A percentile compares a stretch with the other conserved stretches of the same genome.
These are phyloP conservation scores for Chytriomyces sp. DNA, from an alignment of 192 early-diverging fungal species.

Conservation along the genomic window DNA sequence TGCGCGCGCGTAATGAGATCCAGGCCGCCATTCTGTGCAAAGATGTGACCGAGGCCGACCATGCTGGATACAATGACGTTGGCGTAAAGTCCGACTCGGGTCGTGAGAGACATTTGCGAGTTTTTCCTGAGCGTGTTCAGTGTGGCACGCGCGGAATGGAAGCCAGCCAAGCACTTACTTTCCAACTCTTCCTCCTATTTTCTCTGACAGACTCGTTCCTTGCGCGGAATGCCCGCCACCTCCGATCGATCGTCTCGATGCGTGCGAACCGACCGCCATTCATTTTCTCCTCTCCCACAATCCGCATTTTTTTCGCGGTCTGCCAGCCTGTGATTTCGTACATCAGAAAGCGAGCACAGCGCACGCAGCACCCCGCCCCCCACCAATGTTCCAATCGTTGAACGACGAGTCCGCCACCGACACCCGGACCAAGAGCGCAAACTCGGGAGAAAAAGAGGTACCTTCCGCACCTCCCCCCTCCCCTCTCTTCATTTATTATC, in stretches of 20 bases:
- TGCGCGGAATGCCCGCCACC: too few species aligned
- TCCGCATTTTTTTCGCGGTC: too few species aligned
- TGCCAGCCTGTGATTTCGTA: too few species aligned
- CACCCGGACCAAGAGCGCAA: background rate
- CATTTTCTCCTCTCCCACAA: background rate
- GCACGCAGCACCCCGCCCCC: too few species aligned
- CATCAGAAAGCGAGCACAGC: too few species aligned
- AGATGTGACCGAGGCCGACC: background rate
- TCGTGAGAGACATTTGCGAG: background rate
- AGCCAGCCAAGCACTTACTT: too few species aligned
- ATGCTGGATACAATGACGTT: background rate
- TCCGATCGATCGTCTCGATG: too few species aligned
- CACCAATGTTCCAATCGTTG: background rate
- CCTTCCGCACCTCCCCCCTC: background rate
- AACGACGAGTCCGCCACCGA: background rate
- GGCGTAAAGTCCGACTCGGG: background rate
- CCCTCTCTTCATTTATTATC: too few species aligned
- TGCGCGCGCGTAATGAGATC: background rate
- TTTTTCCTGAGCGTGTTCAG: background rate
- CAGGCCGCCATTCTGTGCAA: too few species aligned
- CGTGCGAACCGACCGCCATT: background rate
- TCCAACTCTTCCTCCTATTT: too few species aligned
- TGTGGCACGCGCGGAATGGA: too few species aligned
- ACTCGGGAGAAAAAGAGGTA: background rate
- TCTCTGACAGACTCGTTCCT: too few species aligned